Percentiles rank a stretch among this genome's conserved stretches.
Conservation (phyloP, 2,329 filamentous ascomycete species). For the Monosporascus sp. region DNA sequence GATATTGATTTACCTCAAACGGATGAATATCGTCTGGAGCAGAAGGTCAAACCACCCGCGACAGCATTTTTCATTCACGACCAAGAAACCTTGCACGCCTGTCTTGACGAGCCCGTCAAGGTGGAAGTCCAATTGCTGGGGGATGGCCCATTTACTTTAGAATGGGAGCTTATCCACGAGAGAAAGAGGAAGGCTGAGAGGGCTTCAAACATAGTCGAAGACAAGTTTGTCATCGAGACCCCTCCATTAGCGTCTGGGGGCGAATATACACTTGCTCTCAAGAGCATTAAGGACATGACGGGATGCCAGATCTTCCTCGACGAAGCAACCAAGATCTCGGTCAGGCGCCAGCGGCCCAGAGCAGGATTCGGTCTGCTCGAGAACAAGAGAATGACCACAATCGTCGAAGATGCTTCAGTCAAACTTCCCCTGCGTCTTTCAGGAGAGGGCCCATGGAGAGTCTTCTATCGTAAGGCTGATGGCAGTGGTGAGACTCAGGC, state of each 20-base stretch:
- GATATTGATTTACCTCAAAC: conserved; percentile 38
- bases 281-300: conserved; percentile 78
- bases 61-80: conserved; percentile 64
- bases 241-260: conserved; percentile 72
- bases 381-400: conserved; percentile 67
- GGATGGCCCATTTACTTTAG: conserved; percentile 80
- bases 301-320: conserved; percentile 83
- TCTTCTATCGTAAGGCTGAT: conserved; percentile 68
- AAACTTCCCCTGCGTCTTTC: conserved; percentile 78
- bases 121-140: conserved; percentile 72
- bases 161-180: conserved; percentile 89
- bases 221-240: conserved; percentile 68
- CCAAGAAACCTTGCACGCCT: conserved; percentile 57
- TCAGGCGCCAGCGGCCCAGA: conserved; percentile 82
- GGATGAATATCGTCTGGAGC: conserved; percentile 54
- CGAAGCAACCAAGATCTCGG: conserved; percentile 78
- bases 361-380: conserved; percentile 83
- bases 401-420: conserved; percentile 69
- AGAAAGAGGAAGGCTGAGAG: conserved; percentile 73
- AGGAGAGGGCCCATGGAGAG: conserved; percentile 77
- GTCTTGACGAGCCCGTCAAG: conserved; percentile 74
- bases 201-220: conserved; percentile 56
- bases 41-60: conserved; percentile 89
- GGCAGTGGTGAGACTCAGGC: conserved; percentile 34
- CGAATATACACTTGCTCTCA: conserved; percentile 82